A percentile compares a stretch with the other conserved stretches of the same genome.
These are phyloP conservation scores for Metschnikowia lunata DNA, from an alignment of 805 yeast species.

Conservation along the genomic window DNA sequence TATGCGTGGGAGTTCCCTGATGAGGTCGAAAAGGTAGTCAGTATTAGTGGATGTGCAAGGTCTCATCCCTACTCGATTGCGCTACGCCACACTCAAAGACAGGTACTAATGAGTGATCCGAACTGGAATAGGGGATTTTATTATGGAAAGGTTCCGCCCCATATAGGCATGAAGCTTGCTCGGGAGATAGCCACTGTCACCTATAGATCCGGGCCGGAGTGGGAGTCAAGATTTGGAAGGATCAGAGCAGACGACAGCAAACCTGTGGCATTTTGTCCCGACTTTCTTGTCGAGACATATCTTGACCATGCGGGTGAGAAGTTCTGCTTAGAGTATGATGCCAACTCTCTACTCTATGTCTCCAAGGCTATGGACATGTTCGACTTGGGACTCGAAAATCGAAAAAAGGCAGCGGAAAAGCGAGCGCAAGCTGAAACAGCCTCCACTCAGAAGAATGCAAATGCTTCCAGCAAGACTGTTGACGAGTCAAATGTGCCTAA, in stretches of 20 bases:
- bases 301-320: conserved; percentile 94
- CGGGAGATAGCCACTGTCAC: conserved; percentile 93
- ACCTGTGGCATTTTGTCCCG: conserved; percentile 89
- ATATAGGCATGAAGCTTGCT: conserved; percentile 90
- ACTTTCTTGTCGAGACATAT: conserved; percentile 86
- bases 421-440: conserved; percentile 35
- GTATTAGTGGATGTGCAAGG: conserved; percentile 90
- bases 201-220: conserved; percentile 93
- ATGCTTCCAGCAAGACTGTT: conserved; percentile 1
- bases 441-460: conserved; percentile 7
- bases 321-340: conserved; percentile 85
- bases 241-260: conserved; percentile 75
- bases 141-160: conserved; percentile 80
- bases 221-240: conserved; percentile 91
- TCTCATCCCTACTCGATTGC: conserved; percentile 95
- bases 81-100: conserved; percentile 88
- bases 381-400: conserved; percentile 59
- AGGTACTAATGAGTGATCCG: conserved; percentile 90
- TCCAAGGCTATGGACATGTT: conserved; percentile 94
- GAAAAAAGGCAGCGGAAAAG: conserved; percentile 39
- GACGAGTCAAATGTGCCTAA: conserved; percentile 32
- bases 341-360: conserved; percentile 81
- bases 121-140: conserved; percentile 91
- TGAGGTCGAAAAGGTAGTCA: conserved; percentile 64
- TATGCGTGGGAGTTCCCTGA: conserved; percentile 81